Evolutionary conservation across 176 grass and related monocot genomes (phyloP), one percentile per base, ranked within the genome.

Genomic region (Carex littledalei): DNA sequence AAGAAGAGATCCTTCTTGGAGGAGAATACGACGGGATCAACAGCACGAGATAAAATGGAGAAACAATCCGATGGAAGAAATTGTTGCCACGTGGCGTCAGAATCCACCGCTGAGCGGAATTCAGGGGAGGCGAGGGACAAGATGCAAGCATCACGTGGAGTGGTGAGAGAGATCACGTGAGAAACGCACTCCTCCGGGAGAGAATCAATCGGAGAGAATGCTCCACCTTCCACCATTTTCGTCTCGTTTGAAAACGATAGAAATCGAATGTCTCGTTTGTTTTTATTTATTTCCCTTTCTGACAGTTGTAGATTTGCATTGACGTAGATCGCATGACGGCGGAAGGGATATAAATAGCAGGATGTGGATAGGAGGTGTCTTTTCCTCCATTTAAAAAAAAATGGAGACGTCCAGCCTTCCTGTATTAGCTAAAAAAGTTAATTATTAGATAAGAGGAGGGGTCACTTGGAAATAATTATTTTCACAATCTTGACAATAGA

Each of bases 1-100:
- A 90, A 71, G 88, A 93, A 98, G 84, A 94, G 89, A 2, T 91
- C 95, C 84, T 92, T 92, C 86, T 92, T 94, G 43, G 88, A 90
- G 49, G 41, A 43, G 72, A 14, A 78, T 82, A 22, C 8, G 0
- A 29, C 34, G 0, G 67, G 85, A 22, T 78, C 81, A 58, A 86
- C 87, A 15, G 92, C 86, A 34, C 92, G 81, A 35, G 87, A 71
- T 2, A 94, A 81, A 29, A 98, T 80, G 52, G 84, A 67, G 5
- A 72, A 68, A 55, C 53, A 81, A 84, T 98, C 95, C 0, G 26
- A 37, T 29, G 95, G 95, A 17, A 94, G 87, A 85, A 97, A 97
- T 0, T 86, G 49, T 0, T 65, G 64, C 92, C 94, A 97, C n/a
- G 92, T 93, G 72, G 82, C 87, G 70, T 97, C 91, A 0, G 95